Base-by-base conservation (phyloP, 2,329 filamentous ascomycete genomes). In the Aspergillus japonicus region DNA sequence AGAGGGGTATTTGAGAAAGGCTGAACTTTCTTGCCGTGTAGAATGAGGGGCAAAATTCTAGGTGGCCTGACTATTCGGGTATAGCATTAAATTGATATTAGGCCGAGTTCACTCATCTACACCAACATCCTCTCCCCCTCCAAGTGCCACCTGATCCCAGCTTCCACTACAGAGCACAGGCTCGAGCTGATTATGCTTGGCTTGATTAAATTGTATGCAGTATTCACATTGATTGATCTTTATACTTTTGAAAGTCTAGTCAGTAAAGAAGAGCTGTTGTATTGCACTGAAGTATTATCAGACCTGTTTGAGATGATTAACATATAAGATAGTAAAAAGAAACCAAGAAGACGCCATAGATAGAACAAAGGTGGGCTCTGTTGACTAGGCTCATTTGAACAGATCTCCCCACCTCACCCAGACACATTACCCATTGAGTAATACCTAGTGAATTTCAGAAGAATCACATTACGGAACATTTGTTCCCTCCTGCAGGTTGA, bases 401-500 rank as follows among this genome's bases (percentile, higher is more conserved):
- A 44, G 39, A 44, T 35, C 26, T 35, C 2, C 12, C 33, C 11
- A 44, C 12, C 39, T 8, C n/a, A 44, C 16, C 39, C 16, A 44
- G 39, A 44, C 6, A 44, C 16, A 44, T 44, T 44, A 44, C 39
- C 4, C 6, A 7, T 6, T 4, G 16, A 19, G 14, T 44, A 7
- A 35, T 44, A 44, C 39, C 39, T 16, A 44, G n/a, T 44, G 39
- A n/a, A 12, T 16, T 44, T n/a, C 5, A 44, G 5, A 44, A 44
- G 7, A 51, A 69, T 84, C 82, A 99, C 95, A 99, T 98, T 68
- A 97, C 75, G 58, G 76, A 69, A 76, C 95, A 98, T 79, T 96
- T 96, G 69, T 87, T 87, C 58, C 89, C 89, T 58, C 87, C 89
- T 26, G 91, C 82, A 7, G 92, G 89, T 78, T 96, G 91, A 70